These are phyloP conservation scores for Capsicum chinense DNA, from an alignment of 257 asterid genomes.

Conservation along the genomic window DNA sequence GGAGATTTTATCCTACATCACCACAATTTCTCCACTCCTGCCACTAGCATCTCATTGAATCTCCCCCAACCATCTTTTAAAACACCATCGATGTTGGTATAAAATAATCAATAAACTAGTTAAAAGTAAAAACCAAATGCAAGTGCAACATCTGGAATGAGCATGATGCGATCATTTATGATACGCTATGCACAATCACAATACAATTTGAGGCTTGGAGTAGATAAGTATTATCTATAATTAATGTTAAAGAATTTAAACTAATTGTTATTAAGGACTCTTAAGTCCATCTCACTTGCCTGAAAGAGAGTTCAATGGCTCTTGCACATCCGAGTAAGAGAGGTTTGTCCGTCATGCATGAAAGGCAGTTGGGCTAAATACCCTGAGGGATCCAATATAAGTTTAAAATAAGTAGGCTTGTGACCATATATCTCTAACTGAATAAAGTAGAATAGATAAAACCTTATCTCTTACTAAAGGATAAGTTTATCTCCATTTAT, in stretches of 20 bases:
- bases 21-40: too few relatives aligned
- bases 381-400: not conserved
- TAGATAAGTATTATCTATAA: not conserved
- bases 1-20: too few relatives aligned
- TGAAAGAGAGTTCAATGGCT: not conserved
- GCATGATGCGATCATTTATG: not conserved
- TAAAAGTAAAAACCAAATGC: too few relatives aligned
- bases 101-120: too few relatives aligned
- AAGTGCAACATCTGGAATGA: not conserved
- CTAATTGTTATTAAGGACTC: not conserved
- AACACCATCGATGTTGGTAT: too few relatives aligned
- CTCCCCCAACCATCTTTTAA: too few relatives aligned
- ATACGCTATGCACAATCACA: not conserved
- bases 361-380: not conserved
- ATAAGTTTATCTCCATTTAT: slow-evolving; percentile 20
- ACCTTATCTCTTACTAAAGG: slow-evolving; percentile 13
- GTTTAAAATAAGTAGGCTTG: not conserved
- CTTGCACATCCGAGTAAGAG: not conserved
- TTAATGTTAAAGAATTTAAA: not conserved
- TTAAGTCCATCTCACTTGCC: not conserved
- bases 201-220: not conserved
- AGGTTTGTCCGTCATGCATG: not conserved
- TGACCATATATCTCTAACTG: not conserved
- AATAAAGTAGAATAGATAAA: not conserved
- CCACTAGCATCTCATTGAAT: too few relatives aligned